Conservation (phyloP, 768 basidiomycete species). For the Xerocomellus dryophilus region DNA sequence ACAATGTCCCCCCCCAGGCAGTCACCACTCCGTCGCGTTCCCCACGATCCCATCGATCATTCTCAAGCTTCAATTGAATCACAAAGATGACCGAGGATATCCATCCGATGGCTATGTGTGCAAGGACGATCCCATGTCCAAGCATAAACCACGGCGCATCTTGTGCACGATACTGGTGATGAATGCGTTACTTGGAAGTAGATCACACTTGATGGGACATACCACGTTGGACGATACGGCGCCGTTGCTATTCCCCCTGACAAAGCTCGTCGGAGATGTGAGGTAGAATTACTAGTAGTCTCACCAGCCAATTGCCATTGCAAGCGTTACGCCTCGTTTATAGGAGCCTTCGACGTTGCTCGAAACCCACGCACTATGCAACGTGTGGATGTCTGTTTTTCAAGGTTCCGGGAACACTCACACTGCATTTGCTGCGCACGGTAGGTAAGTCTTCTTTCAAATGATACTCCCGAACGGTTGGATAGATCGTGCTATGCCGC, state of each 20-base stretch:
- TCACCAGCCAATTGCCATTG: slow-evolving; percentile 62
- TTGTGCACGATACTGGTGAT: slow-evolving; percentile 54
- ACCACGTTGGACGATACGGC: slow-evolving; percentile 67
- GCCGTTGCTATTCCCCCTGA: slow-evolving; percentile 62
- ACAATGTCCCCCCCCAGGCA: slow-evolving; percentile 38
- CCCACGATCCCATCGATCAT: slow-evolving; percentile 59
- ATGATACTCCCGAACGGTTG: slow-evolving; percentile 40
- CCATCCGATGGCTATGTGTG: slow-evolving; percentile 67
- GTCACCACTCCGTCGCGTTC: slow-evolving; percentile 62
- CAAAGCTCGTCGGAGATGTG: slow-evolving; percentile 17
- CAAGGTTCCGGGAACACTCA: slow-evolving; percentile 27
- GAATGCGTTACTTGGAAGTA: not conserved
- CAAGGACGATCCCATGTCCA: slow-evolving; percentile 66
- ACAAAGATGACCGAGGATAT: slow-evolving; percentile 48
- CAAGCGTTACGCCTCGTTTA: slow-evolving; percentile 67
- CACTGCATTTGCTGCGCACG: slow-evolving; percentile 47
- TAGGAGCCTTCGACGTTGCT: slow-evolving; percentile 73
- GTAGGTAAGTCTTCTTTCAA: not conserved
- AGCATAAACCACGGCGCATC: slow-evolving; percentile 68
- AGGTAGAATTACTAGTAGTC: not conserved
- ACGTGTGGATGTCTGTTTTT: not conserved
- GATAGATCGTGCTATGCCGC: slow-evolving; percentile 42
- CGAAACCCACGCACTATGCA: slow-evolving; percentile 62
- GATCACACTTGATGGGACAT: slow-evolving; percentile 26
- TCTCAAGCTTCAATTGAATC: slow-evolving; percentile 53